Evolutionary conservation across 441 rosid species (phyloP), one percentile per base, ranked within the genome.

Genomic region (Mallotus japonicus): DNA sequence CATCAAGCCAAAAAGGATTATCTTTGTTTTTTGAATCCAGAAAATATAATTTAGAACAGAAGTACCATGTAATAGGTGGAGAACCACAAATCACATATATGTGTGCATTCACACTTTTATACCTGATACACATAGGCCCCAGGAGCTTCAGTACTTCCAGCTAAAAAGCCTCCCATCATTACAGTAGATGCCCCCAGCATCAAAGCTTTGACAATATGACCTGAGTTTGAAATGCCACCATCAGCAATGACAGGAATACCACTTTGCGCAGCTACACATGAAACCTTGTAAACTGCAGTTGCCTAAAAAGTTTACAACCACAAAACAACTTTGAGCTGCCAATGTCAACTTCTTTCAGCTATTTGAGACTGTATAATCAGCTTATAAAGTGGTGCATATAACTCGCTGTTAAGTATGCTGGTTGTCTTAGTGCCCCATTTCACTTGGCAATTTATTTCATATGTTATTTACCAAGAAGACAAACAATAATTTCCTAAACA

Each of bases 131-230:
- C 85, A 40, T 89, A 92, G 11, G 81, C 54, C 40, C 98, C 98
- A 32, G 98, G 93, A 74, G 98, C 87, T 79, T 92, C 98, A 13
- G 78, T 82, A 67, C 96, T 92, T 81, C 97, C 97, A 2, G 95
- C 97, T 78, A 92, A 83, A 81, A 92, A 91, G 80, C 93, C 82
- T 51, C 98, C 98, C 98, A 91, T 91, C 98, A 92, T 92, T 51
- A 89, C 97, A 50, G 93, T 88, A 65, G 98, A 92, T 75, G 98
- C 98, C 47, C 98, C 98, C 2, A 92, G 84, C 34, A 73, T 79
- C 72, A 88, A 78, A 77, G 97, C 97, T 73, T 94, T 94, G 49
- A 94, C 99, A 67, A 92, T 86, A 67, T 89, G 93, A 59, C 97
- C 95, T 7, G 97, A 92, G 81, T 88, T 87, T 79, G 95, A 89